A percentile compares a stretch with the other conserved stretches of the same genome.
These are phyloP conservation scores for Rubroshorea leprosula DNA, from an alignment of 345 rosid species.

Conservation along the genomic window DNA sequence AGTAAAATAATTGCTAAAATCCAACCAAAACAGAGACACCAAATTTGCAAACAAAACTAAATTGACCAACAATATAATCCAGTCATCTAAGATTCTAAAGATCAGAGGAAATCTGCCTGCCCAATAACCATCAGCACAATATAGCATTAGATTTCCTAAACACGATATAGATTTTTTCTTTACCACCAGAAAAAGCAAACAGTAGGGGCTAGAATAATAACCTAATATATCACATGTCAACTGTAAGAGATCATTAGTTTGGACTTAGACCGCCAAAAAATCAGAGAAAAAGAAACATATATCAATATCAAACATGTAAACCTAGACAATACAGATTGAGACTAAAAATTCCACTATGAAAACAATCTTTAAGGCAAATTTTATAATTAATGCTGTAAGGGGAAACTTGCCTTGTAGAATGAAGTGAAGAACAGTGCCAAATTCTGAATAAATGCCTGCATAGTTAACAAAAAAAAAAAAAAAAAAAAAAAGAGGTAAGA, in stretches of 20 bases:
- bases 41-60: neutral
- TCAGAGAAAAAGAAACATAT: too few species aligned
- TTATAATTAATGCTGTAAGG: neutral
- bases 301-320: too few species aligned
- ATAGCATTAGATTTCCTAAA: too few species aligned
- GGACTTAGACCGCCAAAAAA: too few species aligned
- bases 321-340: neutral
- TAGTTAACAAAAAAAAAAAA: conserved; percentile 13
- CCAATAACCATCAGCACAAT: too few species aligned
- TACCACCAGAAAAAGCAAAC: too few species aligned
- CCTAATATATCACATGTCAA: too few species aligned
- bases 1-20: conserved; percentile 3
- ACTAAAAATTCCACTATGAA: too few species aligned
- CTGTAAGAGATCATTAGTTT: too few species aligned
- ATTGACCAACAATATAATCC: neutral
- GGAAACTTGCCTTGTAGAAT: conserved; percentile 67
- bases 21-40: neutral
- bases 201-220: too few species aligned
- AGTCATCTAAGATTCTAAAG: neutral
- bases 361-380: neutral
- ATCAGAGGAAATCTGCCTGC: too few species aligned
- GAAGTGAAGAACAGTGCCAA: conserved; percentile 96
- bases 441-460: conserved; percentile 97
- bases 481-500: too few species aligned
- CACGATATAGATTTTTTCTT: neutral